Conservation (phyloP, 2,329 filamentous ascomycete genomes). For the Cladophialophora psammophila region DNA sequence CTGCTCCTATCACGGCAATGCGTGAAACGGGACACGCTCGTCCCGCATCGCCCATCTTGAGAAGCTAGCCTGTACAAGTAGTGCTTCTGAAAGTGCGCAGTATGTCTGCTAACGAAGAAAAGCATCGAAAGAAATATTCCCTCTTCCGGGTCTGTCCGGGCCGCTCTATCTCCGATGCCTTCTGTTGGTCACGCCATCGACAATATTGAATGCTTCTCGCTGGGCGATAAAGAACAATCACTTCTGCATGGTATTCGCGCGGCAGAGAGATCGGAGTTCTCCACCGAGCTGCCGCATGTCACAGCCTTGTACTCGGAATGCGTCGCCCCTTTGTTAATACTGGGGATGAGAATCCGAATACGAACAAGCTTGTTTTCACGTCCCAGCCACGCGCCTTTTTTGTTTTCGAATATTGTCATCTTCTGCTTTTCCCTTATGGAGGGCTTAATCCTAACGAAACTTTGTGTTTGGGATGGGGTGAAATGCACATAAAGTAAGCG, state of each 20-base stretch:
- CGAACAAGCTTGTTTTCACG: conserved; percentile 2
- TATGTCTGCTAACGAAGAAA: no score
- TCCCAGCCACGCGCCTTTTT: not conserved
- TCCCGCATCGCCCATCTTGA: not conserved
- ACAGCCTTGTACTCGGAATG: not conserved
- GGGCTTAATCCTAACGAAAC: no score
- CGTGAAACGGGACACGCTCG: conserved; percentile 15
- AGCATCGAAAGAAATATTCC: no score
- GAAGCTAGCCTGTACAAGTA: no score
- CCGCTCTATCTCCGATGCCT: not conserved
- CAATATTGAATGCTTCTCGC: not conserved
- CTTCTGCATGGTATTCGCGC: not conserved
- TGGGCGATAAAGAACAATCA: not conserved
- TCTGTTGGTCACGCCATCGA: not conserved
- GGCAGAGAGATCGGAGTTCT: not conserved
- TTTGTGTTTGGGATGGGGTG: no score
- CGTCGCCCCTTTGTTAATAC: no score
- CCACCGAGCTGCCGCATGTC: not conserved
- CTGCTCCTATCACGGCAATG: conserved; percentile 39
- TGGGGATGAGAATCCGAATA: not conserved
- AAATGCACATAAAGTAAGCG: no score
- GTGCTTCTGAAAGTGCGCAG: no score
- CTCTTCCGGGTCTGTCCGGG: not conserved
- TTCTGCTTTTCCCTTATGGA: no score
- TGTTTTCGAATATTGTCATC: no score